Conservation (phyloP, 768 basidiomycete genomes). For the Hypholoma sublateritium region DNA sequence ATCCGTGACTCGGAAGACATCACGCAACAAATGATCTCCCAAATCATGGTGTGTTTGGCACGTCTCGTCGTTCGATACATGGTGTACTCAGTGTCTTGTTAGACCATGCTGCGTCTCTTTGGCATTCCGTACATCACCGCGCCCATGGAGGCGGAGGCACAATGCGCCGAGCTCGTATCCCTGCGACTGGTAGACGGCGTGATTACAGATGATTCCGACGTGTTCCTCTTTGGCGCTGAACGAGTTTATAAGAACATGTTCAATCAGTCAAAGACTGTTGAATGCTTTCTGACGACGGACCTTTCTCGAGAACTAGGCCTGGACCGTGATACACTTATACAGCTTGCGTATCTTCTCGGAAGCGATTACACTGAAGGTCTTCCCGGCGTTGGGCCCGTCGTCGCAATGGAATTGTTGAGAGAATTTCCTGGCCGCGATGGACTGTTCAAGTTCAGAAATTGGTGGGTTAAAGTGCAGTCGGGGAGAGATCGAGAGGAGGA, state of each 20-base stretch:
- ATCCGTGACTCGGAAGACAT: conserved; percentile 95
- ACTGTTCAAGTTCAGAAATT: conserved; percentile 83
- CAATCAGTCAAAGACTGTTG: conserved; percentile 98
- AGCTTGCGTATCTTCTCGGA: conserved; percentile 90
- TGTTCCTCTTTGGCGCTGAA: conserved; percentile 94
- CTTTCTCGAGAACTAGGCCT: conserved; percentile 85
- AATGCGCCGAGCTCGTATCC: conserved; percentile 88
- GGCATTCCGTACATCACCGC: conserved; percentile 99
- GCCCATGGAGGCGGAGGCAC: conserved; percentile 99
- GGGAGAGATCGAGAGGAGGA: conserved; percentile 83
- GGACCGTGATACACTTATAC: conserved; percentile 81
- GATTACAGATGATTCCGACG: conserved; percentile 98
- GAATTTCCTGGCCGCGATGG: conserved; percentile 91
- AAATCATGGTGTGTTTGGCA: conserved; percentile 58
- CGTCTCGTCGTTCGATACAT: neutral
- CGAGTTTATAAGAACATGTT: conserved; percentile 99
- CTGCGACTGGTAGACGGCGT: conserved; percentile 92
- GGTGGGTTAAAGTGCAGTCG: conserved; percentile 93
- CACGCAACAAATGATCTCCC: conserved; percentile 91
- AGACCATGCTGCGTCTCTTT: conserved; percentile 91
- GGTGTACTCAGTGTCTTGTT: neutral
- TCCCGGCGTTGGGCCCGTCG: conserved; percentile 90
- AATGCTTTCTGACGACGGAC: conserved; percentile 87
- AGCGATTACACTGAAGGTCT: conserved; percentile 97
- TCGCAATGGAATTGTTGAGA: conserved; percentile 92